Base-by-base conservation (phyloP, 2,329 filamentous ascomycete species). In the Ambrosiella cleistominuta region DNA sequence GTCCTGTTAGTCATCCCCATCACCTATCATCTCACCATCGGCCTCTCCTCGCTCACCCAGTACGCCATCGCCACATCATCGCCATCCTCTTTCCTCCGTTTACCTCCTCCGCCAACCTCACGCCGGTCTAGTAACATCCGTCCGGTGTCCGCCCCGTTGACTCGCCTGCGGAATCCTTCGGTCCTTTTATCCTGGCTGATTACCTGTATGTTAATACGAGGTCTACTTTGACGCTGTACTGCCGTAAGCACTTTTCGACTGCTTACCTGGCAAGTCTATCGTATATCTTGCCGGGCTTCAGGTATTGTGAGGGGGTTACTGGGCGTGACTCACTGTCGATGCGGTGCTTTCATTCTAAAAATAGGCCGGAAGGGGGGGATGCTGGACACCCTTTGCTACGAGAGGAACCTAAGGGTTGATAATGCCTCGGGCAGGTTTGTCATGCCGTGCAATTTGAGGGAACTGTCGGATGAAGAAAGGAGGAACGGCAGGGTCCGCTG, bases 351-450 rank as follows among this genome's bases (percentile, higher is more conserved):
- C 65, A 68, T 59, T 64, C 57, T 42, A 19, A 55, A 1, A 63
- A 59, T 36, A 39, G 58, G 4, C 54, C 57, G 12, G 59, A 63
- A 49, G 42, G 42, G 7, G 13, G 60, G 61, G 3, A 59, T 58
- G 12, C 37, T 52, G 12, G 66, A 68, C 57, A 64, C 65, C 6
- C 63, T 68, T 36, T 68, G 66, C 54, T 35, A 67, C 8, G 63
- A 51, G 0, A 56, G 58, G 7, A 62, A 62, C 27, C 61, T 62
- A 1, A 57, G 19, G 19, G 63, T 66, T 38, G 61, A 66, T 56
- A n/a, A 50, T n/a, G 38, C n/a, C 6, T 13, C 40, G 13, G n/a
- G 36, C 2, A 36, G 19, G 17, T 58, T 58, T 49, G 9, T 12
- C 11, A 13, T 58, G 40, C 12, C 17, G n/a, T 58, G 57, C 11